Conservation (phyloP, 331 rosid genomes). For the Malus hybrid region DNA sequence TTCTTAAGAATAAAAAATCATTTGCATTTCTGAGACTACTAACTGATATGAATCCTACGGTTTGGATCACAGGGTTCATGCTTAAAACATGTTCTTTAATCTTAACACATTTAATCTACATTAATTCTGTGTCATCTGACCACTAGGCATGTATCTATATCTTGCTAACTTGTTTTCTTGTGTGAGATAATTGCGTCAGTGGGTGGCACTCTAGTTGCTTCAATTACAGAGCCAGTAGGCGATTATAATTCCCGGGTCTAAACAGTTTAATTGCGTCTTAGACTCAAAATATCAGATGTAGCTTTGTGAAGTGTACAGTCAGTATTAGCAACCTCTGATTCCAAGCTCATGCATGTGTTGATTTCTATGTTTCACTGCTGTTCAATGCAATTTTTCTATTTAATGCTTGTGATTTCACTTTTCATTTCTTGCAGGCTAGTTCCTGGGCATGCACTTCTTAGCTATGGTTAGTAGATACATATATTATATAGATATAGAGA, state of each 20-base stretch:
- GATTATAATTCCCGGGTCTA: neutral
- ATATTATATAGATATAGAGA: no score
- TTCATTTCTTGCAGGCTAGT: constrained; percentile 57
- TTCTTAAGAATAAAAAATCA: neutral
- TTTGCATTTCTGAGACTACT: neutral
- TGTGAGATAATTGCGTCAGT: neutral
- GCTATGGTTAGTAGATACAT: constrained; percentile 52
- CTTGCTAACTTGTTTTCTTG: neutral
- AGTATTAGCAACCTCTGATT: neutral
- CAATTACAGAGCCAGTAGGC: neutral
- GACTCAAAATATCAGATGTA: neutral
- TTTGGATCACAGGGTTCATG: neutral
- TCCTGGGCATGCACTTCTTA: constrained; percentile 73
- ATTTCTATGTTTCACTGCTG: constrained; percentile 2
- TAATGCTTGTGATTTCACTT: constrained; percentile 9
- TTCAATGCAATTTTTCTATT: constrained; percentile 7
- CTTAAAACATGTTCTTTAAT: neutral
- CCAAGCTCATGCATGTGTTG: neutral
- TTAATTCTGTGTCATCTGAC: neutral
- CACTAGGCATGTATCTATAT: neutral
- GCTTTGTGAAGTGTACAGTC: neutral
- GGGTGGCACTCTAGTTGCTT: neutral
- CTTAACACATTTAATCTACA: neutral
- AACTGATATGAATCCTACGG: neutral
- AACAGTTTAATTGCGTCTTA: neutral